These are phyloP conservation scores for Mycosarcoma maydis DNA, from an alignment of 1,284 basidiomycete genomes.

Conservation along the genomic window DNA sequence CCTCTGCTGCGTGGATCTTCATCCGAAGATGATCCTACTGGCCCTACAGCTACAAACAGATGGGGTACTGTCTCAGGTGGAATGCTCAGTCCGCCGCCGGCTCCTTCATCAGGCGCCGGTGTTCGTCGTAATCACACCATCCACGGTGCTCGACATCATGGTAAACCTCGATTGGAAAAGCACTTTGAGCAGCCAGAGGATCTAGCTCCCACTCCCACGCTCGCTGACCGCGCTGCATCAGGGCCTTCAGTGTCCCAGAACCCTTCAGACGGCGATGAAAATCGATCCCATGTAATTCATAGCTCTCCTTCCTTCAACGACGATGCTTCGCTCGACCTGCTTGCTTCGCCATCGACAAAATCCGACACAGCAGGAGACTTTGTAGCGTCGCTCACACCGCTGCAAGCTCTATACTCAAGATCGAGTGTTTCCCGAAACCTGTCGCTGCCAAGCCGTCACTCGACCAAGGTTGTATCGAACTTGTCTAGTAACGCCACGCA, in stretches of 20 bases:
- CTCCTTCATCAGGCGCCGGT: slow-evolving; percentile 40
- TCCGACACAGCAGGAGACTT: slow-evolving; percentile 17
- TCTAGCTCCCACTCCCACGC: background rate
- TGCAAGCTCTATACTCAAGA: slow-evolving; percentile 48
- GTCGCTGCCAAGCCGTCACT: slow-evolving; percentile 40
- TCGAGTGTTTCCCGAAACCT: slow-evolving; percentile 42
- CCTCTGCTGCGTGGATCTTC: slow-evolving; percentile 9
- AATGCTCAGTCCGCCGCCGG: slow-evolving; percentile 39
- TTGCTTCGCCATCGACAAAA: slow-evolving; percentile 15
- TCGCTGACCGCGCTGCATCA: background rate
- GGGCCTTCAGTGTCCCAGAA: background rate
- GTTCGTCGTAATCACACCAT: slow-evolving; percentile 49
- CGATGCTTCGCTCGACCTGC: slow-evolving; percentile 5
- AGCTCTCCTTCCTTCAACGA: background rate
- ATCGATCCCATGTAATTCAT: background rate
- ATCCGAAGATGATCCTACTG: slow-evolving; percentile 4
- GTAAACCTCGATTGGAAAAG: slow-evolving; percentile 44
- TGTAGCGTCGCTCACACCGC: slow-evolving; percentile 21
- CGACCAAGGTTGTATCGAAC: slow-evolving; percentile 25
- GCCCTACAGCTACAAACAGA: slow-evolving; percentile 11
- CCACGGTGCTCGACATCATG: slow-evolving; percentile 38
- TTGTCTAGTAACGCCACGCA: slow-evolving; percentile 34
- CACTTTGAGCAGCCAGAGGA: slow-evolving; percentile 50
- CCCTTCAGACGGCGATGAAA: background rate
- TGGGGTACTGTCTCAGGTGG: slow-evolving; percentile 44